These are phyloP conservation scores for Paraphoma sp. DNA, from an alignment of 2,329 filamentous ascomycete species.

Conservation along the genomic window DNA sequence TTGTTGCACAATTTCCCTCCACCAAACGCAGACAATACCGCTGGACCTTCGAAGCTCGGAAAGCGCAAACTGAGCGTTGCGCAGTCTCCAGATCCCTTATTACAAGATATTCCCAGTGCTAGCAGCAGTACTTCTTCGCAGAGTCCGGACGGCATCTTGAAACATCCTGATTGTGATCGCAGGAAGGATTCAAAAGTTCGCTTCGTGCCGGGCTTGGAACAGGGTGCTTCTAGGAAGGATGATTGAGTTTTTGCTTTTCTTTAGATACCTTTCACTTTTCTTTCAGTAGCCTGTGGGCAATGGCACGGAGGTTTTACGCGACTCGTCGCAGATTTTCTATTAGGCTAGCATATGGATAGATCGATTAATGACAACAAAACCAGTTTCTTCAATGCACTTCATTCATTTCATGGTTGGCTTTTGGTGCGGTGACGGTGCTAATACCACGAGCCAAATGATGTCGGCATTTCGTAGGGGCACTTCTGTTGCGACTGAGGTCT, in stretches of 20 bases:
- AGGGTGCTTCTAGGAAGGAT: not conserved
- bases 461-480: no score
- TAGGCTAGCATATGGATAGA: not conserved
- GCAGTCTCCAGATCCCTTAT: no score
- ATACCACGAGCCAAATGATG: no score
- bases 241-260: not conserved
- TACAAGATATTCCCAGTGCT: not conserved
- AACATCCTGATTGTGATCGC: not conserved
- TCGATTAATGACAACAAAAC: not conserved
- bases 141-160: no score
- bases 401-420: no score
- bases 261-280: constrained; percentile 21
- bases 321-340: not conserved
- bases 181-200: not conserved
- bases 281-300: not conserved
- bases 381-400: no score
- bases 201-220: no score
- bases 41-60: not conserved
- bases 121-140: not conserved
- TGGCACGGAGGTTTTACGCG: no score
- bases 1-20: not conserved
- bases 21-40: not conserved
- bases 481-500: no score
- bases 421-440: no score
- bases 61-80: no score